These are phyloP conservation scores for Styphnolobium japonicum DNA, from an alignment of 306 rosid species.

Conservation along the genomic window DNA sequence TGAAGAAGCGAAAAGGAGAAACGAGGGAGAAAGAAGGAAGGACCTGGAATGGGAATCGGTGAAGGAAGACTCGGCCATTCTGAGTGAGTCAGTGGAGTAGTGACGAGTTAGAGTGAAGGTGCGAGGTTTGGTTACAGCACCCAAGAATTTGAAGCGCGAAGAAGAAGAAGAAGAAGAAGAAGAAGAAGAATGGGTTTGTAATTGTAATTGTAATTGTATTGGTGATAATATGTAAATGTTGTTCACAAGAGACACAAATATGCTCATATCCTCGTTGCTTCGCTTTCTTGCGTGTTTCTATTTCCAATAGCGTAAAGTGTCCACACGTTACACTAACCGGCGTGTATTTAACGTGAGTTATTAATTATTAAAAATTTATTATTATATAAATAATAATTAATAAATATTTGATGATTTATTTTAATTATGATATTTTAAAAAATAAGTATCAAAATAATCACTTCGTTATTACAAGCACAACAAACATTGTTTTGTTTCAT, in stretches of 20 bases:
- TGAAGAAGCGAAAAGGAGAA: neutral
- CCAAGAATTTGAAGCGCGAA: neutral
- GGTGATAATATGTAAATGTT: neutral
- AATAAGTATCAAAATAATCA: no score
- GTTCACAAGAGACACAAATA: neutral
- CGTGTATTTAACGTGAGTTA: no score
- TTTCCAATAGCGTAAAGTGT: neutral
- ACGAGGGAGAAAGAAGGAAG: slow-evolving; percentile 10
- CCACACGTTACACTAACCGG: neutral
- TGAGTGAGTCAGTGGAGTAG: slow-evolving; percentile 9
- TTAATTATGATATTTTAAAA: no score
- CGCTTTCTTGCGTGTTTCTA: neutral
- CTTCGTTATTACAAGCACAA: no score
- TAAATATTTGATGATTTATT: no score
- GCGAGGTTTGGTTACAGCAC: neutral
- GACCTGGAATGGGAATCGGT: slow-evolving; percentile 54
- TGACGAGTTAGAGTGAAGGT: neutral
- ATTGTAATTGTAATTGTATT: no score
- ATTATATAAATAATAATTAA: no score
- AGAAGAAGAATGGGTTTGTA: neutral
- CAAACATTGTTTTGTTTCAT: no score
- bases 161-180: neutral
- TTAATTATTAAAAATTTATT: no score
- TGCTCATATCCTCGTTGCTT: slow-evolving; percentile 9
- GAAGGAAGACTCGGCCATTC: slow-evolving; percentile 33